Evolutionary conservation across 176 grass and related monocot genomes (phyloP), one percentile per base, ranked within the genome.

Genomic region (Cocos nucifera): DNA sequence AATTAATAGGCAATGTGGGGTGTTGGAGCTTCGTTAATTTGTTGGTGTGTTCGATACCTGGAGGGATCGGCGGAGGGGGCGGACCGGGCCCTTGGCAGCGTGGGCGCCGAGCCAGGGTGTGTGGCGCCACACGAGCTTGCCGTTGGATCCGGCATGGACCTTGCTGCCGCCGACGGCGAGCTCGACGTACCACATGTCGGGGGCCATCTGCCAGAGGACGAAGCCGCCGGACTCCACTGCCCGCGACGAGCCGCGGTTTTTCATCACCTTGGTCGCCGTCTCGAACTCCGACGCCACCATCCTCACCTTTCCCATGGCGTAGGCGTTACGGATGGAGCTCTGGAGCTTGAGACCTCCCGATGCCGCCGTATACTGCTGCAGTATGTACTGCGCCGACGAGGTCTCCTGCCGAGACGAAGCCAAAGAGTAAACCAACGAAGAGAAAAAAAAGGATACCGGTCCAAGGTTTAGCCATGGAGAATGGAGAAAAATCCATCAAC

Each of bases 131-230:
- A 91, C 83, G 44, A 90, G 84, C 51, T 73, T 64, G 56, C 92
- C 92, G 60, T 97, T 97, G 54, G 83, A 97, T 49, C 92, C 92
- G 16, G 84, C 87, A 55, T 77, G 83, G 27, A 96, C 79, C 71
- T 96, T 96, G 80, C 92, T 90, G 60, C 81, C 78, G 4, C 92
- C 87, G 66, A 96, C 73, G 66, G 92, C 92, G 57, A 96, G 78
- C 81, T 96, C 92, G 1, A 96, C 86, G 62, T 89, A 91, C 92
- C 92, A 96, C 87, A 88, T 96, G 69, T 82, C 75, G 64, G 92
- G 92, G 1, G 78, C 67, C 92, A 97, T 97, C 30, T 87, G 76
- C 87, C 87, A 97, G 6, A 97, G 87, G 65, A 97, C 86, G 77
- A 97, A 97, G 12, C 87, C 81, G 49, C 92, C 92, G 2, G 83